Evolutionary conservation across 768 basidiomycete species (phyloP), one percentile per base, ranked within the genome.

Genomic region (Suillus subluteus): DNA sequence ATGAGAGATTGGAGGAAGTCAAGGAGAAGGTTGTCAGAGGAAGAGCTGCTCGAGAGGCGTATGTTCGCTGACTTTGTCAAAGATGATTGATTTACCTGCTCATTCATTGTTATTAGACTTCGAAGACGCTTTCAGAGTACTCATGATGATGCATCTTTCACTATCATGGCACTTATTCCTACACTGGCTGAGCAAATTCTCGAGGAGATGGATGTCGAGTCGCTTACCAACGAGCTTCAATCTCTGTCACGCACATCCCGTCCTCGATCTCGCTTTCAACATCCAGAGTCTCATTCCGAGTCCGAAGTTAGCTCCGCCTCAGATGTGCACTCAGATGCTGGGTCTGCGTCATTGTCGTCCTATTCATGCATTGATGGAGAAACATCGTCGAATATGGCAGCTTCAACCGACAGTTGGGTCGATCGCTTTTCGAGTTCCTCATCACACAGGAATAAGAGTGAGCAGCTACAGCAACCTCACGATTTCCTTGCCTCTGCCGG

Each of bases 171-270:
- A 0, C 82, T 91, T 48, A 76, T 93, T 21, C 88, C 90, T 2
- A 88, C 89, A 1, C 82, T 94, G 21, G 83, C 87, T 7, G 79
- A 84, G 16, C 87, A 89, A 67, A 82, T 95, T 15, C 77, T 91
- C n/a, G 80, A 82, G 30, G 86, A 86, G 38, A 90, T 95, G 87
- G 88, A 95, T 68, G 90, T 95, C 21, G 93, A 95, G 69, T 80
- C 80, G 0, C 77, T 92, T 15, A 93, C 90, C 0, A 75, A 82
- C 18, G 89, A 83, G 68, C 72, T 88, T 23, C 85, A 86, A 71
- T 75, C 80, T 15, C 75, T 78, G 68, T 85, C 80, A 63, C 83
- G 75, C 56, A 73, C 80, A 3, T 76, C 63, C 65, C 75, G 68
- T 48, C 56, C 71, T 37, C 72, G 68, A 68, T 65, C 62, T 26